phyloP scores from a whole-genome alignment of 805 yeast species.

The Candida dajiaensis region DNA sequence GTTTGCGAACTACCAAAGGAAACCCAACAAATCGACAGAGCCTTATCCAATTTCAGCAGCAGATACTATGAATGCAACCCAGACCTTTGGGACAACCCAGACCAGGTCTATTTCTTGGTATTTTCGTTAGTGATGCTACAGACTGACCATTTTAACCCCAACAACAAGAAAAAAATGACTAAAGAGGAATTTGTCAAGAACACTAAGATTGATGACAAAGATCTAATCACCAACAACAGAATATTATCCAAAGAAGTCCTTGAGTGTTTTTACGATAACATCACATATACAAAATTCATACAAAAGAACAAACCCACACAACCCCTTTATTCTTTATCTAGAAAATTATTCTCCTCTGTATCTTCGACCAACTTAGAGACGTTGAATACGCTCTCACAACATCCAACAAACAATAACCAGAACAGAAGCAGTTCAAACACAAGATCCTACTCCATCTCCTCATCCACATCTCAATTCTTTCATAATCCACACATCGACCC shows the following conservation, averaged over 20 bases:
- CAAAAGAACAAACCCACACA: constrained; percentile 31
- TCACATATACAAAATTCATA: constrained; percentile 52
- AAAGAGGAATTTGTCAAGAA: constrained; percentile 54
- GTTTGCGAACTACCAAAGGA: constrained; percentile 60
- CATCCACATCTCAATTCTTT: constrained; percentile 23
- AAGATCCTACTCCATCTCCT: constrained; percentile 18
- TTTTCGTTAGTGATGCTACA: constrained; percentile 68
- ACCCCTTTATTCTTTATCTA: constrained; percentile 15
- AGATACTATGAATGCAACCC: constrained; percentile 34
- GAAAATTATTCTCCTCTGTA: constrained; percentile 18
- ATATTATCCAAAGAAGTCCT: constrained; percentile 35
- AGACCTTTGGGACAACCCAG: constrained; percentile 30
- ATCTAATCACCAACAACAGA: constrained; percentile 18
- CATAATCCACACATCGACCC: constrained; percentile 26
- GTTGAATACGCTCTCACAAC: neutral
- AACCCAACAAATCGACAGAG: constrained; percentile 70
- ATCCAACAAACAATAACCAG: constrained; percentile 1
- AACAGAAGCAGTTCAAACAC: neutral
- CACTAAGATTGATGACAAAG: constrained; percentile 27
- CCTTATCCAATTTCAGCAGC: constrained; percentile 50
- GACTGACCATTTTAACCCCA: constrained; percentile 66
- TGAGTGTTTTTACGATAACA: constrained; percentile 62
- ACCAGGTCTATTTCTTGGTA: constrained; percentile 55
- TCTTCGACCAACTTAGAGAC: constrained; percentile 21
- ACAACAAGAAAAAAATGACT: constrained; percentile 62